phyloP scores from a whole-genome alignment of 2,329 filamentous ascomycete genomes.

The Knoxdaviesia proteae region DNA sequence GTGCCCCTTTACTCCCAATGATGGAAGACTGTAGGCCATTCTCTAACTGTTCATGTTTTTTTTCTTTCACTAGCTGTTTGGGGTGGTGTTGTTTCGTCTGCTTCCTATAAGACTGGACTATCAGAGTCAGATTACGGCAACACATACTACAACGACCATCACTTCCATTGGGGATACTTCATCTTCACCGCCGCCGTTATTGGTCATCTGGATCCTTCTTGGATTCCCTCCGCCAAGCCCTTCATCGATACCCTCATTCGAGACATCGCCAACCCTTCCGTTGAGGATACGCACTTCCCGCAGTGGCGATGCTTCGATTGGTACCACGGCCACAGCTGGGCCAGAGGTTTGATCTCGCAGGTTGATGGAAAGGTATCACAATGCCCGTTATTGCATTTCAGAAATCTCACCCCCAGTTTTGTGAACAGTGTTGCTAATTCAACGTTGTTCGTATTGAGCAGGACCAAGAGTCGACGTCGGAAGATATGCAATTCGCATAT shows the following conservation, averaged over 20 bases:
- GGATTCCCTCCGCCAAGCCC: slow-evolving; percentile 40
- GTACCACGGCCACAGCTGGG: slow-evolving; percentile 91
- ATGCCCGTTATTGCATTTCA: no score
- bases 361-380: slow-evolving; percentile 44
- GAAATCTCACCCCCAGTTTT: no score
- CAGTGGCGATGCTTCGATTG: slow-evolving; percentile 75
- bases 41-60: no score
- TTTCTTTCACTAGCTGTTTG: slow-evolving; percentile 29
- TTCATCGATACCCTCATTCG: slow-evolving; percentile 73
- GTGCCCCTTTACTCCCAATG: not conserved
- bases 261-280: slow-evolving; percentile 59
- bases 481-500: slow-evolving; percentile 75
- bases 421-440: no score
- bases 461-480: slow-evolving; percentile 70
- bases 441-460: slow-evolving; percentile 4
- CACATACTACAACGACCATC: slow-evolving; percentile 59
- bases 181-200: slow-evolving; percentile 73
- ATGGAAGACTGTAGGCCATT: no score
- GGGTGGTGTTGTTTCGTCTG: slow-evolving; percentile 64
- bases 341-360: slow-evolving; percentile 53
- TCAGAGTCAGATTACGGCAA: slow-evolving; percentile 72
- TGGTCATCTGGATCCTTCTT: slow-evolving; percentile 53
- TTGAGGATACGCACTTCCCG: slow-evolving; percentile 54
- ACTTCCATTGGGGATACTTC: slow-evolving; percentile 73
- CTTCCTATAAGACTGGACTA: slow-evolving; percentile 49